Evolutionary conservation across 2,329 filamentous ascomycete genomes (phyloP).

Genomic region (Trichoderma guizhouense): DNA sequence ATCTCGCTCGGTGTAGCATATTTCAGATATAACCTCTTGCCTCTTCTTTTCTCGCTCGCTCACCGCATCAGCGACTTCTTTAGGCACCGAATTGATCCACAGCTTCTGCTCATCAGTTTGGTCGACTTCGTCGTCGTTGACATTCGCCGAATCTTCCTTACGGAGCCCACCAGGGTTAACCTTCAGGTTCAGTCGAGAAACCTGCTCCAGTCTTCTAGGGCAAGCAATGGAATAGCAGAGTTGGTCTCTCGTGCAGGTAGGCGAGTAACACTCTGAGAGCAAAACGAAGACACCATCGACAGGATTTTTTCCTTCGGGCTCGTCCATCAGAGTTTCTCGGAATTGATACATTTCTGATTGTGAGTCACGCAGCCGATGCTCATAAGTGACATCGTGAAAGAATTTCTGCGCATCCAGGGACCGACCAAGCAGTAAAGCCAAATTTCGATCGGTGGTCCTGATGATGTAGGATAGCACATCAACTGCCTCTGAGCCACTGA

Average conservation of each 20-base stretch:
- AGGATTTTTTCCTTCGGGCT: conserved; percentile 63
- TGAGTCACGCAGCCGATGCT: conserved; percentile 92
- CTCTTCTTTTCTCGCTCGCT: conserved; percentile 93
- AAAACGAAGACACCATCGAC: conserved; percentile 97
- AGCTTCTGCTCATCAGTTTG: conserved; percentile 95
- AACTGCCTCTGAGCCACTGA: conserved; percentile 92
- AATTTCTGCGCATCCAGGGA: conserved; percentile 97
- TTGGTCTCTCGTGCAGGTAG: conserved; percentile 91
- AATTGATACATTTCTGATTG: conserved; percentile 95
- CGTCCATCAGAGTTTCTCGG: conserved; percentile 84
- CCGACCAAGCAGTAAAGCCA: conserved; percentile 84
- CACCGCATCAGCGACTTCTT: conserved; percentile 87
- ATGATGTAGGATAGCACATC: conserved; percentile 96
- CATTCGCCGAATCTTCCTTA: conserved; percentile 52
- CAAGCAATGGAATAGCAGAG: conserved; percentile 98
- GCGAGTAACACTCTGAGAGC: conserved; percentile 95
- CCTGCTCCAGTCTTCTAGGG: conserved; percentile 87
- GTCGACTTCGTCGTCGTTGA: conserved; percentile 75
- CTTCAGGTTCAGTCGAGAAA: conserved; percentile 89
- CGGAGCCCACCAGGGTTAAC: conserved; percentile 85
- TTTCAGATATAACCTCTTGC: conserved; percentile 95
- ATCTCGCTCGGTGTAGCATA: conserved; percentile 97
- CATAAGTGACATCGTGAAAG: conserved; percentile 98
- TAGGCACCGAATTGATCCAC: conserved; percentile 98
- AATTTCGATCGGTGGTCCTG: conserved; percentile 90